Conservation (phyloP, 225 moss, liverwort and hornwort genomes). For the Sphagnum tenellum region DNA sequence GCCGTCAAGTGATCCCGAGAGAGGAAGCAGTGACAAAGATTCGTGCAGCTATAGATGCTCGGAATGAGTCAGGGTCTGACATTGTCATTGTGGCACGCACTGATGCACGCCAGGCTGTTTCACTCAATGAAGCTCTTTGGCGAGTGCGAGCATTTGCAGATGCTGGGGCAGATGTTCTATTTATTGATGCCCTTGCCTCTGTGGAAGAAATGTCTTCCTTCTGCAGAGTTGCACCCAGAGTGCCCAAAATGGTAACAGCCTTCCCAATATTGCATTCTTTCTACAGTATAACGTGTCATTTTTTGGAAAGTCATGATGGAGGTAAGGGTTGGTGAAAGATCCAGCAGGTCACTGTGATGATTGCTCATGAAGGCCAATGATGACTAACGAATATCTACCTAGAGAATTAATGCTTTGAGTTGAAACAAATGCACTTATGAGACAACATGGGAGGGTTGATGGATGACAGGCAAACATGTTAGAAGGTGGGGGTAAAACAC, state of each 20-base stretch:
- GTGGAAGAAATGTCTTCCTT: conserved; percentile 77
- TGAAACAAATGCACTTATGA: too few relatives aligned
- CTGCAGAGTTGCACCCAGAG: conserved; percentile 59
- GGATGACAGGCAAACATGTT: conserved; percentile 79
- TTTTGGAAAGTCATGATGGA: not conserved
- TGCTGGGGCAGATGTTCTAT: conserved; percentile 81
- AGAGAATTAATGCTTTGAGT: too few relatives aligned
- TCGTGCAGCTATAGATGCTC: conserved; percentile 92
- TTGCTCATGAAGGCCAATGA: too few relatives aligned
- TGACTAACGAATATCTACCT: too few relatives aligned
- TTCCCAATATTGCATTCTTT: not conserved
- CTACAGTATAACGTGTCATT: too few relatives aligned
- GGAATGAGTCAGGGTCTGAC: conserved; percentile 62
- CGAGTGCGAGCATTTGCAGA: conserved; percentile 74
- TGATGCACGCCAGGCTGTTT: conserved; percentile 93
- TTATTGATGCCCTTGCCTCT: conserved; percentile 83
- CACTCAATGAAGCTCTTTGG: conserved; percentile 83
- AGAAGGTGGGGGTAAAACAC: conserved; percentile 95
- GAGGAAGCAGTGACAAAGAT: conserved; percentile 82
- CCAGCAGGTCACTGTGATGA: too few relatives aligned
- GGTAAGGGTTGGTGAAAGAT: not conserved
- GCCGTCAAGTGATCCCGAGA: conserved; percentile 70
- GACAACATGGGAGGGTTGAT: not conserved
- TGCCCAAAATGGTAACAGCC: conserved; percentile 72
- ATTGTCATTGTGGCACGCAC: conserved; percentile 93